Base-by-base conservation (phyloP, 176 grass and related monocot genomes). In the Panicum miliaceum region DNA sequence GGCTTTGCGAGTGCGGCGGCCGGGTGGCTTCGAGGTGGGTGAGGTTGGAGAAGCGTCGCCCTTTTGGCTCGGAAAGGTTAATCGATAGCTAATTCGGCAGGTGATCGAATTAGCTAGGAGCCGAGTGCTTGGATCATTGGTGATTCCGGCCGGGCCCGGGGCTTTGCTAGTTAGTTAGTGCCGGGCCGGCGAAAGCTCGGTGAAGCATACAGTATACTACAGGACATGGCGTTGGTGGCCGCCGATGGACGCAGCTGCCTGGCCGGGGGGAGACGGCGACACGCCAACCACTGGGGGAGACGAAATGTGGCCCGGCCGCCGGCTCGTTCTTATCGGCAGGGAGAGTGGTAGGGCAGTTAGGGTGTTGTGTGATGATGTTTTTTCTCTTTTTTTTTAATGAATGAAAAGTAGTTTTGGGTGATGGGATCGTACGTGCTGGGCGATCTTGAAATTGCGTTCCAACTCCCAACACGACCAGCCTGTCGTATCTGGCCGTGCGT, bases 11-110 rank as follows among this genome's bases (percentile, higher is more conserved):
- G 20, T 5, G 71, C 0, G 66, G 19, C 9, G 66, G 2, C 54
- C 22, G 45, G 1, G 50, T 58, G 59, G 86, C 64, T 90, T 86
- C 73, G 66, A 19, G 48, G 84, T 66, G 65, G 84, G 84, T 90
- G 78, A 36, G 13, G 22, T 26, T n/a, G 42, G 81, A 48, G 69
- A 63, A 16, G 54, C 15, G 76, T 53, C n/a, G 0, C 18, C 36
- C 42, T 54, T 74, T 74, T 61, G 18, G 85, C 72, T n/a, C 27
- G 0, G 2, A 1, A 22, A 32, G n/a, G 8, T 62, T 62, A 61
- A 12, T 50, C 35, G 81, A 22, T 61, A 51, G 82, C 47, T 68
- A 59, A 78, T 82, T 60, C 5, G 43, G 79, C 79, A 78, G 78
- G 84, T 82, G 73, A 76, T 27, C 1, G 12, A 78, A 72, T 77